These are phyloP conservation scores for Nidularia pulvinata DNA, from an alignment of 768 basidiomycete genomes.

Conservation along the genomic window DNA sequence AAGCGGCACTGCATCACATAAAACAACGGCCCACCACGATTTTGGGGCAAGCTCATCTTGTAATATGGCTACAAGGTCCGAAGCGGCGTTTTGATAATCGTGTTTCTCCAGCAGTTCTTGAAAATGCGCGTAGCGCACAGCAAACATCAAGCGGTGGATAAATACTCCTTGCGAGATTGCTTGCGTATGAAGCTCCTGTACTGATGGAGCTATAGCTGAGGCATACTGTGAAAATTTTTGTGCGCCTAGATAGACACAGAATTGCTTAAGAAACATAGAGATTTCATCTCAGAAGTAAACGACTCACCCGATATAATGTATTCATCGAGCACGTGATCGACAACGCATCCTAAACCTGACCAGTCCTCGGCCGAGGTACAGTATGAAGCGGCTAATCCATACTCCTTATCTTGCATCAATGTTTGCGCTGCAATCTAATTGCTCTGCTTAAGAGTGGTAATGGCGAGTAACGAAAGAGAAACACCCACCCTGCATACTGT, in stretches of 20 bases:
- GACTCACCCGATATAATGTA: slow-evolving; percentile 66
- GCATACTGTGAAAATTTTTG: slow-evolving; percentile 61
- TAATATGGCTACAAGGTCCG: slow-evolving; percentile 76
- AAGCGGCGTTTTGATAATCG: slow-evolving; percentile 69
- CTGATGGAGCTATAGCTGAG: slow-evolving; percentile 68
- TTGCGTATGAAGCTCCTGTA: slow-evolving; percentile 57
- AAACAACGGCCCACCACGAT: slow-evolving; percentile 86
- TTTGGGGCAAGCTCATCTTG: slow-evolving; percentile 80
- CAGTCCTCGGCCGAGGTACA: slow-evolving; percentile 84
- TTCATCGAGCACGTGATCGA: slow-evolving; percentile 79
- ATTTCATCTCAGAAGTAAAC: not conserved
- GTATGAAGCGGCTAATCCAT: slow-evolving; percentile 84
- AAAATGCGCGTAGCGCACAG: slow-evolving; percentile 82
- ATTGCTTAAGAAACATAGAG: not conserved
- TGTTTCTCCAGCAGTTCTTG: slow-evolving; percentile 64
- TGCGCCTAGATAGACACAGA: slow-evolving; percentile 42
- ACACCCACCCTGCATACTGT: slow-evolving; percentile 72
- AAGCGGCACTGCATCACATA: slow-evolving; percentile 79
- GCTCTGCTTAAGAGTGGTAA: slow-evolving; percentile 3
- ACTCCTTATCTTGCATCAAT: slow-evolving; percentile 67
- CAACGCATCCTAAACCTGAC: slow-evolving; percentile 74
- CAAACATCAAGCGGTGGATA: slow-evolving; percentile 72
- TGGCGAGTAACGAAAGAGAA: slow-evolving; percentile 1
- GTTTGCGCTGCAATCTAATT: slow-evolving; percentile 70
- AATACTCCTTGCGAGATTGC: slow-evolving; percentile 57